Evolutionary conservation across 2,329 filamentous ascomycete species (phyloP), one percentile per base, ranked within the genome.

Genomic region (Aspergillus pseudotamarii): DNA sequence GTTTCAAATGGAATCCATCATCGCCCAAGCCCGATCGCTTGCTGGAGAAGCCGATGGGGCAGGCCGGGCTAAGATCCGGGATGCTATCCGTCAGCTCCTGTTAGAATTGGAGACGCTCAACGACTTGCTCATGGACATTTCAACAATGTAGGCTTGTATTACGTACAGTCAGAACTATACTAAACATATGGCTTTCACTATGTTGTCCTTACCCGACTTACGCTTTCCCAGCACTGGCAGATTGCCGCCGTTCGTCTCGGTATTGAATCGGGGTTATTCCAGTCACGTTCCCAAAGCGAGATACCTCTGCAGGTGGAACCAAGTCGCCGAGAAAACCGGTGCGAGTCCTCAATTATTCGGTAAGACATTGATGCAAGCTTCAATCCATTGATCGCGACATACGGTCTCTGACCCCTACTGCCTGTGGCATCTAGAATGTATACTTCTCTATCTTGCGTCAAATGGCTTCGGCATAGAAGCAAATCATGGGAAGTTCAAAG

Each of bases 31-130:
- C 36, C 62, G 59, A 11, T 36, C 53, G 12, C 54, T 73, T 43
- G 68, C 65, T 19, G 36, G 65, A 51, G 59, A 59, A 1, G 59
- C 68, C 54, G 66, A 71, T 63, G 66, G 70, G 26, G 66, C 55
- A 8, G 66, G 63, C 23, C 68, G 67, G 11, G 45, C 66, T 54
- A 53, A 59, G 2, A 69, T 74, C 19, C 60, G 67, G 19, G 59
- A 59, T 28, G 53, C 59, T 21, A 66, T 74, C 41, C 34, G 23
- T 23, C 28, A 26, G 38, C 19, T 36, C 34, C 26, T 45, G 26
- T 53, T 36, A 12, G 54, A 61, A 16, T 21, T 61, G 6, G 59
- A 53, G 32, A 51, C 26, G 12, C 59, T 46, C 14, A 46, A 57
- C 3, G 59, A 61, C 16, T 16, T 30, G 19, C 26, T 43, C 41